Base-by-base conservation (phyloP, 176 grass and related monocot genomes). In the Aegilops sharonensis region DNA sequence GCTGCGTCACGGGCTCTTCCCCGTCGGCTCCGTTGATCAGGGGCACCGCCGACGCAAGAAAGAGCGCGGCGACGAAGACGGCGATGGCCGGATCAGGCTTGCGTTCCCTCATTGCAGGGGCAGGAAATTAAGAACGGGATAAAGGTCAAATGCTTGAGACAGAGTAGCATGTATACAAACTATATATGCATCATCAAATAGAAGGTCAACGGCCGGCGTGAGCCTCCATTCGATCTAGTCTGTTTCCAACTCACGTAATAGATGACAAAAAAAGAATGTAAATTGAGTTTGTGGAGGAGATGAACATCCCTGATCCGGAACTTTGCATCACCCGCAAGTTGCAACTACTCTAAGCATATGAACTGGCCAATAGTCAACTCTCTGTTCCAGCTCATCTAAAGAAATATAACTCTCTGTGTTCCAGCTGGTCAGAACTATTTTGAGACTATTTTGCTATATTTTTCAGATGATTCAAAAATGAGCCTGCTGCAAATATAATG, bases 81-180 rank as follows among this genome's bases (percentile, higher is more conserved):
- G 42, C 34, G 84, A 82, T 90, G 84, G 88, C 79, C 72, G 64
- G 88, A 86, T 3, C 72, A 45, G 8, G 62, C 2, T 21, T 34
- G 61, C 8, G 9, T 20, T 31, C 11, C 63, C 3, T 64, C 89
- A 4, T 64, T 86, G 63, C 69, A 64, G 18, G 74, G 48, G 56
- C 45, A 77, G 30, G 32, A 14, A 31, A 15, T 59, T 59, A 21
- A 12, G 25, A 14, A 15, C 27, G 20, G 0, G 48, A 8, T 35
- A 13, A 21, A 14, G 30, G 43, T 80, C 68, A 85, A 85, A 75
- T 80, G 42, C 13, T 43, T 40, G 5, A 36, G 56, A 57, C 11
- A 84, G 15, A 64, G 32, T n/a, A 7, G 64, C 10, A 71, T 43
- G 64, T 36, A 34, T 48, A 30, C 24, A 36, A 34, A 78, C 11